Evolutionary conservation across 2,329 filamentous ascomycete species (phyloP), one percentile per base, ranked within the genome.

Genomic region (Alternaria arborescens): DNA sequence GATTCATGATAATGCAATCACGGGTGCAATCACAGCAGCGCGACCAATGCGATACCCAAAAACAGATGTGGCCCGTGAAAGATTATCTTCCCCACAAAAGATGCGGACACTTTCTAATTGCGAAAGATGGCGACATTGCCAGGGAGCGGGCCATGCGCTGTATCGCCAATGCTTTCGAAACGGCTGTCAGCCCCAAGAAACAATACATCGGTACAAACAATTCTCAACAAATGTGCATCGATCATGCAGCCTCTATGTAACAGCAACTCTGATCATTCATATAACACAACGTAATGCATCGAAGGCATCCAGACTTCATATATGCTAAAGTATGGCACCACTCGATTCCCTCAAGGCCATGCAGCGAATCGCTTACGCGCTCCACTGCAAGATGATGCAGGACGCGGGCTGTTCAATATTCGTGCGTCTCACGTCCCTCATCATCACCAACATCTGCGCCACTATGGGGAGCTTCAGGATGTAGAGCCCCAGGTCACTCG

Each of bases 341-440:
- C 26, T 43, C 36, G 42, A 52, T 51, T 36, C 60, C 51, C 57
- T 30, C 60, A 55, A 43, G 54, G 52, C 44, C 51, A 53, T 63
- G 66, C 64, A 55, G 48, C 24, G 14, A n/a, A 24, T 38, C 38
- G 52, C 22, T 32, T 55, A 47, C 46, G 44, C 42, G 24, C 40
- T 44, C 58, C 40, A 42, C 63, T 68, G 65, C 70, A 71, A 69
- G 66, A 71, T 71, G 65, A 68, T 62, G 68, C 67, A 66, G 66
- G 44, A 46, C 22, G 58, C 52, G 43, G 61, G 58, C 56, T 58
- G 59, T 60, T 62, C 65, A 52, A 47, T 60, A 60, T 42, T 52
- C 26, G 47, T 44, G 41, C 41, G 46, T 52, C 34, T 18, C 42
- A 57, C 52, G 60, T 51, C 52, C 32, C 54, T 24, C 54, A 70